A percentile compares a stretch with the other conserved stretches of the same genome.
These are phyloP conservation scores for Mycena haematopus DNA, from an alignment of 768 basidiomycete species.

Conservation along the genomic window DNA sequence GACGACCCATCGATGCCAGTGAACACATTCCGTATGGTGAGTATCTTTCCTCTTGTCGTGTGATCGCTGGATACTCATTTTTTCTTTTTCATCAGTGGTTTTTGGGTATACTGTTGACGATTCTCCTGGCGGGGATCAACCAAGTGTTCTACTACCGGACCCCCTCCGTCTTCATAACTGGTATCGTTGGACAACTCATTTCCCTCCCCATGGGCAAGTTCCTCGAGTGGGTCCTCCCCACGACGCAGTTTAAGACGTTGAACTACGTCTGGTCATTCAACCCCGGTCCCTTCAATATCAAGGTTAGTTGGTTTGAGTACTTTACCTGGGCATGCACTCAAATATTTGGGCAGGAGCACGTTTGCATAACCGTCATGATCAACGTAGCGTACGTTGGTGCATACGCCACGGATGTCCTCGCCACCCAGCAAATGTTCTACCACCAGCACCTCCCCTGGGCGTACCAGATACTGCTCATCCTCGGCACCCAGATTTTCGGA, in stretches of 20 bases:
- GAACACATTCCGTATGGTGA: conserved; percentile 73
- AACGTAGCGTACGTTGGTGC: conserved; percentile 69
- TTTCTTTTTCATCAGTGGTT: conserved; percentile 54
- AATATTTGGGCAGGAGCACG: neutral
- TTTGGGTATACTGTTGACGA: conserved; percentile 66
- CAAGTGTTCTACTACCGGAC: conserved; percentile 67
- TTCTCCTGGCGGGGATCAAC: conserved; percentile 52
- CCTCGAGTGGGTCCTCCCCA: conserved; percentile 71
- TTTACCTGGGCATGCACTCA: no score
- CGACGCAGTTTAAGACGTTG: conserved; percentile 65
- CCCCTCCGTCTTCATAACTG: conserved; percentile 68
- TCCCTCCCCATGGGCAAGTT: conserved; percentile 77
- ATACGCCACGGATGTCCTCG: conserved; percentile 73
- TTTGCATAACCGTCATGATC: conserved; percentile 83
- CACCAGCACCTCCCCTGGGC: conserved; percentile 51
- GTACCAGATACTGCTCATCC: conserved; percentile 68
- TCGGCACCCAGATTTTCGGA: conserved; percentile 72
- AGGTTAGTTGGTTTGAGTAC: conserved; percentile 35
- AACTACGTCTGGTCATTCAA: conserved; percentile 78
- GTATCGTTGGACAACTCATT: conserved; percentile 75
- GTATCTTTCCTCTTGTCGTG: no score
- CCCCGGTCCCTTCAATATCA: conserved; percentile 87
- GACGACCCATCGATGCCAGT: conserved; percentile 83
- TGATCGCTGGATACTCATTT: no score
- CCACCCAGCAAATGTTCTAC: conserved; percentile 75